Percentiles rank a stretch among this genome's conserved stretches.
Conservation (phyloP, 805 yeast species). For the Grigorovia jiainica region DNA sequence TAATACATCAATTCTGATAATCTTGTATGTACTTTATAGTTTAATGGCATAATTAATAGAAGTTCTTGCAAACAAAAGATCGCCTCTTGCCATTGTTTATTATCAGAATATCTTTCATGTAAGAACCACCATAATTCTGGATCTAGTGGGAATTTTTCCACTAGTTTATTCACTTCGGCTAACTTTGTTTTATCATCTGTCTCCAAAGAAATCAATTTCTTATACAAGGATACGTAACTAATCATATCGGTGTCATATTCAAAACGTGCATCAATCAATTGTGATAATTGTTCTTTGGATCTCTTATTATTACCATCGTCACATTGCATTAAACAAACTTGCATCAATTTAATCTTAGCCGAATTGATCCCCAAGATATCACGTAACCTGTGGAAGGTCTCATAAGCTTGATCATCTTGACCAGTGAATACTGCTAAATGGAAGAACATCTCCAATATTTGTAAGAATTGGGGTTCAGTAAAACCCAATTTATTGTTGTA, state of each 20-base stretch:
- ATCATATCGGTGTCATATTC: slow-evolving; percentile 36
- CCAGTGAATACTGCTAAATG: slow-evolving; percentile 51
- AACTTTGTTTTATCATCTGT: slow-evolving; percentile 7
- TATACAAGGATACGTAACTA: slow-evolving; percentile 22
- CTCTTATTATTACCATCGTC: slow-evolving; percentile 7
- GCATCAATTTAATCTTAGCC: slow-evolving; percentile 25
- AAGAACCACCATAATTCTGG: slow-evolving; percentile 71
- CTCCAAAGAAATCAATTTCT: slow-evolving; percentile 19
- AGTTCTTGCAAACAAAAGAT: slow-evolving; percentile 63
- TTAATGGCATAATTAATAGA: slow-evolving; percentile 51
- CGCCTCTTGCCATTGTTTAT: slow-evolving; percentile 60
- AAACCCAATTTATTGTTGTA: too few species aligned
- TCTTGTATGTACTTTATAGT: slow-evolving; percentile 25
- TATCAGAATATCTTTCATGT: slow-evolving; percentile 47
- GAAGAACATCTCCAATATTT: slow-evolving; percentile 63
- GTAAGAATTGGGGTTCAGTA: slow-evolving; percentile 40
- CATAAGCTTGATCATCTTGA: slow-evolving; percentile 63
- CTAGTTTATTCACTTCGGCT: slow-evolving; percentile 12
- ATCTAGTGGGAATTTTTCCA: slow-evolving; percentile 52
- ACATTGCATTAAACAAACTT: slow-evolving; percentile 20
- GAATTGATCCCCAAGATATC: slow-evolving; percentile 55
- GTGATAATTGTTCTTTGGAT: slow-evolving; percentile 32
- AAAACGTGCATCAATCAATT: slow-evolving; percentile 41
- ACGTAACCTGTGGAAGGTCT: slow-evolving; percentile 48
- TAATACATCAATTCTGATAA: slow-evolving; percentile 20